phyloP scores from a whole-genome alignment of 495 filamentous ascomycete species.

The Hypoxylon perforatum region DNA sequence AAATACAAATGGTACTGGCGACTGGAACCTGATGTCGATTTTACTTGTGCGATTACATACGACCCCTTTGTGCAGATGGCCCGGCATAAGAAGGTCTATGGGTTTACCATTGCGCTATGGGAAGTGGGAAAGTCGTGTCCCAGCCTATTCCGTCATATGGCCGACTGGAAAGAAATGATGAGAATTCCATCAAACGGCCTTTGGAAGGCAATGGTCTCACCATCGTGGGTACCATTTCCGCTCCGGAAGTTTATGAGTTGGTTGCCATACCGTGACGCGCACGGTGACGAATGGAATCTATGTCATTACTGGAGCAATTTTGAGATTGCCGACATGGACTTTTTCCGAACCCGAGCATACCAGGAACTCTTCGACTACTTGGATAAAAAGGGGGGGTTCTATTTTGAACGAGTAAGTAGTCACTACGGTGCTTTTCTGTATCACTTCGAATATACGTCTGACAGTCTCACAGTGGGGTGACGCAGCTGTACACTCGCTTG shows the following conservation, averaged over 20 bases:
- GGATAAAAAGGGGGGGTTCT: slow-evolving; percentile 57
- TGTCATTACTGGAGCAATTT: slow-evolving; percentile 63
- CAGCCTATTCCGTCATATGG: slow-evolving; percentile 50
- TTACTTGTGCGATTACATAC: slow-evolving; percentile 57
- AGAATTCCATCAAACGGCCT: slow-evolving; percentile 40
- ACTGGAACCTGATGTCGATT: slow-evolving; percentile 54
- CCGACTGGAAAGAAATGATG: slow-evolving; percentile 47
- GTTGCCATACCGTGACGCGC: slow-evolving; percentile 41
- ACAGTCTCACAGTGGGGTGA: slow-evolving; percentile 52
- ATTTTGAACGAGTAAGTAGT: slow-evolving; percentile 53
- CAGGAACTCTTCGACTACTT: slow-evolving; percentile 55
- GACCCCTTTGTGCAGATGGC: slow-evolving; percentile 59
- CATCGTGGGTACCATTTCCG: slow-evolving; percentile 46
- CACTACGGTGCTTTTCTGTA: neutral
- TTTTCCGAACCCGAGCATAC: slow-evolving; percentile 55
- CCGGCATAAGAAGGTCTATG: slow-evolving; percentile 56
- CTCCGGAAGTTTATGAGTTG: slow-evolving; percentile 46
- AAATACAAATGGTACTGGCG: slow-evolving; percentile 58
- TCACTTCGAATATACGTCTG: neutral
- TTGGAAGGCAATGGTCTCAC: slow-evolving; percentile 44
- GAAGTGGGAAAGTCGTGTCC: slow-evolving; percentile 56
- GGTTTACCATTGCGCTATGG: slow-evolving; percentile 55
- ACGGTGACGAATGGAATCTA: slow-evolving; percentile 51
- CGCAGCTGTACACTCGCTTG: slow-evolving; percentile 57
- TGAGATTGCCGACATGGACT: slow-evolving; percentile 58